Percentiles rank a stretch among this genome's conserved stretches.
Evolutionary conservation across 306 rosid genomes (phyloP).

Genomic region (Abrus precatorius): DNA sequence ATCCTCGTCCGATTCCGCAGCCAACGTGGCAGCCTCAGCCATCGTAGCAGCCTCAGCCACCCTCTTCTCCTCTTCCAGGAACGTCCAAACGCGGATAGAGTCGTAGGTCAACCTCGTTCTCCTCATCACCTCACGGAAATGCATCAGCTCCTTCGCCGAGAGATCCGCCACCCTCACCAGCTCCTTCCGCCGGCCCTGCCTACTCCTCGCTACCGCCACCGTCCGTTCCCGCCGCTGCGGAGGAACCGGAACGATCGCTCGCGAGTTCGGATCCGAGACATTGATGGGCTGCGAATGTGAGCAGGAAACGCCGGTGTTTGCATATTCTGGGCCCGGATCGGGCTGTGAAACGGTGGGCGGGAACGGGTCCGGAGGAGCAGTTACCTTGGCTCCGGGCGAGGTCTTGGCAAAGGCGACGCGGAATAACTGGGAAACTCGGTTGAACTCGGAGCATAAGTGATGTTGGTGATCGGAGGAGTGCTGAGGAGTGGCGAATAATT

Average conservation of each 20-base stretch:
- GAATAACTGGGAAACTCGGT: slow-evolving; percentile 78
- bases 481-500: slow-evolving; percentile 30
- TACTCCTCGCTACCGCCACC: slow-evolving; percentile 44
- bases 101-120: slow-evolving; percentile 77
- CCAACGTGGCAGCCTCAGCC: background rate
- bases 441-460: slow-evolving; percentile 67
- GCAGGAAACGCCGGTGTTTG: background rate
- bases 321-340: background rate
- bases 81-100: slow-evolving; percentile 64
- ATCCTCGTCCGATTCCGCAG: no score
- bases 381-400: background rate
- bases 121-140: slow-evolving; percentile 65
- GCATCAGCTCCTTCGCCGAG: slow-evolving; percentile 57
- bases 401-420: slow-evolving; percentile 63
- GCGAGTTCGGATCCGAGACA: slow-evolving; percentile 14
- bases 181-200: slow-evolving; percentile 52
- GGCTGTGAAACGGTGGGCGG: no score
- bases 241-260: slow-evolving; percentile 74
- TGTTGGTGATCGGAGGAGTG: slow-evolving; percentile 44
- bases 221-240: slow-evolving; percentile 25
- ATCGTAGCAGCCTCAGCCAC: background rate
- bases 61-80: slow-evolving; percentile 58
- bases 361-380: background rate
- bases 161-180: slow-evolving; percentile 80
- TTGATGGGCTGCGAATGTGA: background rate